Evolutionary conservation across 2,329 filamentous ascomycete genomes (phyloP).

Genomic region (Colletotrichum neosansevieriae): DNA sequence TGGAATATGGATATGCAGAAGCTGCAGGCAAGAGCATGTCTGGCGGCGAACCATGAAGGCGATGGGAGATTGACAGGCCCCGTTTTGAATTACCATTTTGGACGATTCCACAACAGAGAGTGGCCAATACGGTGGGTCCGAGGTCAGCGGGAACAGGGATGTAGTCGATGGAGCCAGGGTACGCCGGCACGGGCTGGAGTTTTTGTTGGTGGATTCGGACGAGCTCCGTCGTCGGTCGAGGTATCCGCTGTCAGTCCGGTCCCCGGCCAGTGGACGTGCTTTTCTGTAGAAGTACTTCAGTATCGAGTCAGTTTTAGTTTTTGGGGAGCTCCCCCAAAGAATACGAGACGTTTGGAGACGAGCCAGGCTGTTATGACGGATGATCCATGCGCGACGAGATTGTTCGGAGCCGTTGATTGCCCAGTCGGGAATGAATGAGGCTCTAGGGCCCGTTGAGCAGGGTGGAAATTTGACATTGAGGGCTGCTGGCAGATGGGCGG

Average conservation of each 20-base stretch:
- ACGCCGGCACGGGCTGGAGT: constrained; percentile 21
- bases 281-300: too few relatives aligned
- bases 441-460: constrained; percentile 32
- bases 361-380: constrained; percentile 32
- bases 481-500: constrained; percentile 2
- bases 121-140: constrained; percentile 37
- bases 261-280: constrained; percentile 33
- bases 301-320: constrained; percentile 39
- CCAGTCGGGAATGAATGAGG: constrained; percentile 30
- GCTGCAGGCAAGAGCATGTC: constrained; percentile 35
- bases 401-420: constrained; percentile 33
- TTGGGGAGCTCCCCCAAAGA: constrained; percentile 28
- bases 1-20: constrained; percentile 40
- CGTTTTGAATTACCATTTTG: constrained; percentile 36
- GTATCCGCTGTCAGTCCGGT: constrained; percentile 36
- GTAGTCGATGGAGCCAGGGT: constrained; percentile 14
- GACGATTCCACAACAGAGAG: constrained; percentile 31
- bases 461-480: constrained; percentile 12
- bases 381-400: constrained; percentile 35
- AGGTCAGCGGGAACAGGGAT: constrained; percentile 21
- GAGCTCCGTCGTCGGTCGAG: constrained; percentile 38
- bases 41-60: constrained; percentile 37
- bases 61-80: constrained; percentile 38
- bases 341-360: constrained; percentile 38
- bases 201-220: constrained; percentile 38